phyloP scores from a whole-genome alignment of 2,329 filamentous ascomycete species.

The Fusarium tuaranense region DNA sequence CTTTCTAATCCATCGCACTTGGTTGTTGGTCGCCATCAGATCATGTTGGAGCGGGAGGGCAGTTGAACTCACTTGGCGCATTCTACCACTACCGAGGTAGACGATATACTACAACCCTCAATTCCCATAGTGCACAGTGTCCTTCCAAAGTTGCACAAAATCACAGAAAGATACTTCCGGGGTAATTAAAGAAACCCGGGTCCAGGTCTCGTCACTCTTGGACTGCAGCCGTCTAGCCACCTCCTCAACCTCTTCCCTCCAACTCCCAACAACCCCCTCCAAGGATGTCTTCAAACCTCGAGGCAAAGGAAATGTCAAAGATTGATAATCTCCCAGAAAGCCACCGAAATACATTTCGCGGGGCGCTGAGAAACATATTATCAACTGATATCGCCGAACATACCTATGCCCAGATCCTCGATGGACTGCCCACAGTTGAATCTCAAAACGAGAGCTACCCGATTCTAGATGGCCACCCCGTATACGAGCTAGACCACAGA shows the following conservation, averaged over 20 bases:
- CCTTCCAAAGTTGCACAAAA: background rate
- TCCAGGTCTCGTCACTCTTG: background rate
- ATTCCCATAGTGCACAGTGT: background rate
- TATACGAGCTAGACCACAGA: no score
- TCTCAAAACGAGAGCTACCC: no score
- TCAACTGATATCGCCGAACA: no score
- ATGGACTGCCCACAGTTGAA: no score
- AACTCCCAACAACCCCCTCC: background rate
- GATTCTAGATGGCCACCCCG: no score
- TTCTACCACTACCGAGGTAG: background rate
- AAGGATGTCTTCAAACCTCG: no score
- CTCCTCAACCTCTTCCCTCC: background rate
- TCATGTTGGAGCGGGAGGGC: background rate
- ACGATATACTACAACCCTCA: background rate
- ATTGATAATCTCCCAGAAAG: no score
- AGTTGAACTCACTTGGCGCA: background rate
- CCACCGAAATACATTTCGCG: no score
- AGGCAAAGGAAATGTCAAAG: no score
- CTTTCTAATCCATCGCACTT: background rate
- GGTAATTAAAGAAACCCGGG: background rate
- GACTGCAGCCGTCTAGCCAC: background rate
- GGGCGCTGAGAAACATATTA: no score
- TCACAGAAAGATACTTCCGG: background rate
- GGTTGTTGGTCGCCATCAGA: background rate
- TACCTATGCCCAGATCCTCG: no score